Percentiles rank a stretch among this genome's conserved stretches.
Conservation (phyloP, 148 eudicot genomes). For the Gaultheria prostrata region DNA sequence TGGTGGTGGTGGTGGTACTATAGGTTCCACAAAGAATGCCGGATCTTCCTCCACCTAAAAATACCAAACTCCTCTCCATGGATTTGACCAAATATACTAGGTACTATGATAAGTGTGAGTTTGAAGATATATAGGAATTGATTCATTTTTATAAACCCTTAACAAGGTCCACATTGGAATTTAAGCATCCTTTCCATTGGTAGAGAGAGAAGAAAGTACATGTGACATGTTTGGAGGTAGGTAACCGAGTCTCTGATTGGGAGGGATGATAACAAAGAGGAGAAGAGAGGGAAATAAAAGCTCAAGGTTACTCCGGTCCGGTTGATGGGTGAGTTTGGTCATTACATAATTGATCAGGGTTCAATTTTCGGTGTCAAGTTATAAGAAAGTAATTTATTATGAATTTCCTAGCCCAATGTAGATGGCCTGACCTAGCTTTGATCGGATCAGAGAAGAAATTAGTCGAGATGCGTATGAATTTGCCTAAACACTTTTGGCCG, state of each 20-base stretch:
- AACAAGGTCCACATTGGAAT: not conserved
- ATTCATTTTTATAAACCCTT: not conserved
- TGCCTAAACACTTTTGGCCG: too few species aligned
- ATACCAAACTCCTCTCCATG: not conserved
- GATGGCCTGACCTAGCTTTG: too few species aligned
- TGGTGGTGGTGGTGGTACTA: not conserved
- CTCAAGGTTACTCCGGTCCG: too few species aligned
- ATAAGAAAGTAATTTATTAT: too few species aligned
- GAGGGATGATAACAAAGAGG: not conserved
- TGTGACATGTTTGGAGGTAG: conserved; percentile 19
- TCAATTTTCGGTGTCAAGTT: too few species aligned
- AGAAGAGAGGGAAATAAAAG: too few species aligned
- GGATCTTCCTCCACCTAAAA: conserved; percentile 32
- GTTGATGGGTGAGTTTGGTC: too few species aligned
- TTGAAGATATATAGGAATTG: not conserved
- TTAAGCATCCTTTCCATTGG: conserved; percentile 10
- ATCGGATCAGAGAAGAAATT: too few species aligned
- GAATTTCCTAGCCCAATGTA: too few species aligned
- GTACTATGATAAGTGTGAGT: not conserved
- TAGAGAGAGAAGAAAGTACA: not conserved
- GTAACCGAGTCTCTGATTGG: conserved; percentile 8
- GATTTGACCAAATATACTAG: not conserved
- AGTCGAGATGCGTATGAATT: too few species aligned
- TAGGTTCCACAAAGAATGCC: conserved; percentile 29
- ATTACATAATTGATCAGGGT: too few species aligned